Evolutionary conservation across 2,329 filamentous ascomycete species (phyloP), one percentile per base, ranked within the genome.

Genomic region (Talaromyces sp.): DNA sequence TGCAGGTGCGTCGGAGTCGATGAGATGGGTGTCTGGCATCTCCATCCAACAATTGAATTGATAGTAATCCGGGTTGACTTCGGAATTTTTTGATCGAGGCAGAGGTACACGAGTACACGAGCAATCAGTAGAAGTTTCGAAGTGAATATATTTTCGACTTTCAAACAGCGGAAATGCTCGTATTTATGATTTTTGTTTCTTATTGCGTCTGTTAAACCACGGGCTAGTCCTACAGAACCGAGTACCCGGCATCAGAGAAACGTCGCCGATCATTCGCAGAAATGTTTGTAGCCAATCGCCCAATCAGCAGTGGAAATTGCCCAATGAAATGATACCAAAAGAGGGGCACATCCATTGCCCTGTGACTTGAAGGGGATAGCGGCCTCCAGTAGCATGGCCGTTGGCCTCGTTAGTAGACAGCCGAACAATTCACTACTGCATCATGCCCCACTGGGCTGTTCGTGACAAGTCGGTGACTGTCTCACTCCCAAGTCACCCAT

Each of bases 1-100:
- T 49, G 59, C 43, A 29, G 45, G 22, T 43, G 53, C 31, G 34
- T 66, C 22, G 29, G 60, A 49, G 25, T 66, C 53, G 36, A 63
- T 34, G 5, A 60, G 64, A 54, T 47, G 53, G 53, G 43, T 59
- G 64, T 66, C 64, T 53, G 64, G 60, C 64, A 66, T 66, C 36
- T 66, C 60, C 64, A 59, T 62, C 60, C 60, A 62, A 62, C 47
- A 31, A 51, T 40, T 43, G 31, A 29, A 27, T 11, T 61, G 19
- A 13, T 25, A 61, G 31, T 25, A 29, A 29, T 19, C 2, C 49
- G 5, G 27, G 17, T 19, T 54, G 27, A 54, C 51, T 54, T 36
- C 3, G n/a, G 51, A 34, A 0, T 54, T 10, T 22, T 36, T 36
- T 31, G 17, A 38, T 54, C 7, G 11, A 11, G 13, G 49, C n/a